A percentile compares a stretch with the other conserved stretches of the same genome.
phyloP scores from a whole-genome alignment of 768 basidiomycete genomes.

The Termitomyces sp. region DNA sequence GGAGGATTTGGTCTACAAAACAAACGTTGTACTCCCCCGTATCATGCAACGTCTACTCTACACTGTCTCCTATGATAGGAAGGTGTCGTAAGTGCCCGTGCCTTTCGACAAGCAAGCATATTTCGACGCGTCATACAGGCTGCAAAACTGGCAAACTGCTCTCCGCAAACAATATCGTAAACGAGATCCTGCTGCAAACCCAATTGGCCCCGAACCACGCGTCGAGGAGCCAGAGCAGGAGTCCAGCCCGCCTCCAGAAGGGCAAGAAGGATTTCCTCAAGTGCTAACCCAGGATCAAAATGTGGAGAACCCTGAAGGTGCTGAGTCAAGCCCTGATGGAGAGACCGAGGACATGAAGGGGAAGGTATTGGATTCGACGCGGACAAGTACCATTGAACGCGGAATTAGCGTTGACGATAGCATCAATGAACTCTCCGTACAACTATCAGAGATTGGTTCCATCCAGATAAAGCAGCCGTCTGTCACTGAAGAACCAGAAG shows the following conservation, averaged over 20 bases:
- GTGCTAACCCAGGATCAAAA: neutral
- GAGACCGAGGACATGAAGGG: constrained; percentile 8
- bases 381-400: constrained; percentile 16
- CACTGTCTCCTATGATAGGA: constrained; percentile 74
- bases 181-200: constrained; percentile 64
- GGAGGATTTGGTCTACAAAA: constrained; percentile 61
- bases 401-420: constrained; percentile 13
- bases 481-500: constrained; percentile 21
- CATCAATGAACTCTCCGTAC: constrained; percentile 9
- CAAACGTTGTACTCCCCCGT: constrained; percentile 57
- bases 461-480: neutral
- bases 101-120: neutral
- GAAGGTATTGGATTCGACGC: constrained; percentile 9
- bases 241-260: constrained; percentile 18
- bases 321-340: neutral
- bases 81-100: constrained; percentile 30
- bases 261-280: constrained; percentile 15
- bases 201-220: constrained; percentile 58
- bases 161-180: constrained; percentile 74
- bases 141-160: constrained; percentile 73
- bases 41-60: constrained; percentile 71
- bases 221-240: constrained; percentile 20
- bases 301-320: neutral
- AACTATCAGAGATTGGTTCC: constrained; percentile 14
- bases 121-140: constrained; percentile 31